Percentiles rank a stretch among this genome's conserved stretches.
These are phyloP conservation scores for Vachellia pachyceras DNA, from an alignment of 306 rosid species.

Conservation along the genomic window DNA sequence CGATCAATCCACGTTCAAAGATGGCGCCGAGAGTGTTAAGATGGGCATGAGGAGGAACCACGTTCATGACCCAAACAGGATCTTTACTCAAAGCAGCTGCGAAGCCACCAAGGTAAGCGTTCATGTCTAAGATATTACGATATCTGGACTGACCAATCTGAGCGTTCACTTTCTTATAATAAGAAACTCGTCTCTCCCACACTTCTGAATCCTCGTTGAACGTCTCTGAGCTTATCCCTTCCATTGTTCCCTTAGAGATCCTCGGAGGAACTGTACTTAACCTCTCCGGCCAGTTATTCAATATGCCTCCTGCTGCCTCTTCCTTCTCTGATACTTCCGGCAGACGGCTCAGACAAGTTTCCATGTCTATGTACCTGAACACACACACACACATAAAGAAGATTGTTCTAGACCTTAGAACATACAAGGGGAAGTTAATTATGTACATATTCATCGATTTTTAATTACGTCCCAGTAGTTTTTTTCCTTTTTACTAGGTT, in stretches of 20 bases:
- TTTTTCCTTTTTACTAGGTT: no score
- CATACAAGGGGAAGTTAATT: no score
- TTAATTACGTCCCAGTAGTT: no score
- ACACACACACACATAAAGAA: not conserved
- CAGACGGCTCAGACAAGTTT: slow-evolving; percentile 69
- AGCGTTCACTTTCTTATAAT: slow-evolving; percentile 59
- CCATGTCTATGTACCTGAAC: slow-evolving; percentile 72
- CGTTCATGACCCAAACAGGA: slow-evolving; percentile 95
- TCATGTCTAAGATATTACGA: slow-evolving; percentile 85
- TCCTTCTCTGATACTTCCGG: slow-evolving; percentile 62
- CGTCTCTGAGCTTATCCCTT: slow-evolving; percentile 52
- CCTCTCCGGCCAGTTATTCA: slow-evolving; percentile 76
- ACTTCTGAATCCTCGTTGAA: slow-evolving; percentile 55
- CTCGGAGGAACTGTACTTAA: slow-evolving; percentile 70
- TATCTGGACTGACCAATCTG: slow-evolving; percentile 68
- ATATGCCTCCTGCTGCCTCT: slow-evolving; percentile 69
- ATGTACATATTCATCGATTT: no score
- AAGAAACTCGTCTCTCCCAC: slow-evolving; percentile 70
- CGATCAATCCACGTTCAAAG: slow-evolving; percentile 78
- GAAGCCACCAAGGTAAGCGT: slow-evolving; percentile 83
- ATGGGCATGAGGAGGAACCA: slow-evolving; percentile 69
- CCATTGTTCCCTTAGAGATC: slow-evolving; percentile 58
- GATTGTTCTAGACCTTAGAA: not conserved
- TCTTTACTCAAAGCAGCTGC: slow-evolving; percentile 64
- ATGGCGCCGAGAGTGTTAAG: slow-evolving; percentile 75